Evolutionary conservation across 345 rosid genomes (phyloP).

Genomic region (Durio zibethinus): DNA sequence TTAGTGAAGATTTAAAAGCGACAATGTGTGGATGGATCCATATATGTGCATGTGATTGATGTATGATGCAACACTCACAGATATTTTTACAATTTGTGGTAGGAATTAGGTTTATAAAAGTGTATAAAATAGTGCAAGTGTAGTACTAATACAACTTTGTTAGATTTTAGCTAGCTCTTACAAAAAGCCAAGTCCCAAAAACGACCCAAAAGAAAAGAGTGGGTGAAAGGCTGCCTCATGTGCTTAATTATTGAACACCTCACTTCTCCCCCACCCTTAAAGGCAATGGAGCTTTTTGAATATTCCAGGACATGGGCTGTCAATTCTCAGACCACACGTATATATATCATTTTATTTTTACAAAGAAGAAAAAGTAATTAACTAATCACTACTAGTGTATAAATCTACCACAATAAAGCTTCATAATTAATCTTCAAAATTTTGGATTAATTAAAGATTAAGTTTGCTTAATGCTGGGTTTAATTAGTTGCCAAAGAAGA

Average conservation of each 20-base stretch:
- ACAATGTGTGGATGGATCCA: neutral
- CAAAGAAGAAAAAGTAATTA: neutral
- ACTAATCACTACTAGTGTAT: neutral
- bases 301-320: neutral
- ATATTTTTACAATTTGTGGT: neutral
- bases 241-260: conserved; percentile 26
- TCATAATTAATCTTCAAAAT: neutral
- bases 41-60: neutral
- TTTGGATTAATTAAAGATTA: neutral
- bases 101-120: neutral
- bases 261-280: neutral
- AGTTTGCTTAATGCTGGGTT: neutral
- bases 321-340: neutral
- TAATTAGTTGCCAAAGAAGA: neutral
- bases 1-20: neutral
- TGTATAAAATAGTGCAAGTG: neutral
- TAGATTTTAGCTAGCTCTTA: neutral
- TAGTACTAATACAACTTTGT: neutral
- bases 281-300: conserved; percentile 6
- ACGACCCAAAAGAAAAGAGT: conserved; percentile 18
- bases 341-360: neutral
- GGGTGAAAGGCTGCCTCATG: conserved; percentile 10
- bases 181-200: neutral
- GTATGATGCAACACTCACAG: neutral
- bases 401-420: neutral